phyloP scores from a whole-genome alignment of 371 early-diverging fungal genomes.

The Mucor piriformis region DNA sequence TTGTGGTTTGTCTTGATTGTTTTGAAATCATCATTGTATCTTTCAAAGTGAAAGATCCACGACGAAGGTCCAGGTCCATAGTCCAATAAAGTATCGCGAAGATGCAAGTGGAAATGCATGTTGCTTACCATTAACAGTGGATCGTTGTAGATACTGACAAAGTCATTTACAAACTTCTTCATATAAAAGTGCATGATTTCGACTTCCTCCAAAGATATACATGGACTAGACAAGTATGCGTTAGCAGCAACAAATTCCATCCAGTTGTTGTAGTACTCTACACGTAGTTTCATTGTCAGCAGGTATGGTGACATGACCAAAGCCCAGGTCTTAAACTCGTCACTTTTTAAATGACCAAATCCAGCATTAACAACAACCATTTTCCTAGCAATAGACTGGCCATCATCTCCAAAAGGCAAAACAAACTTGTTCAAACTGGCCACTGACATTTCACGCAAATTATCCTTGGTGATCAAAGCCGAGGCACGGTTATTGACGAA shows the following conservation, averaged over 20 bases:
- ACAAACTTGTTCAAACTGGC: no score
- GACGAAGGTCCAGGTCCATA: neutral
- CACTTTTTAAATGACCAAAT: neutral
- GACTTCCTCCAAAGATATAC: neutral
- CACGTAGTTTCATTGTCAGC: neutral
- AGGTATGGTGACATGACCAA: neutral
- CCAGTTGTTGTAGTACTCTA: neutral
- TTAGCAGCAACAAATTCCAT: neutral
- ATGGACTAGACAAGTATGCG: neutral
- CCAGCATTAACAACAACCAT: no score
- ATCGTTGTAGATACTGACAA: neutral
- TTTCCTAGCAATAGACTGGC: no score
- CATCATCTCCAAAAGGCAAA: no score
- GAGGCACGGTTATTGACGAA: no score
- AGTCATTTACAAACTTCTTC: neutral
- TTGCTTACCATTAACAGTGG: neutral
- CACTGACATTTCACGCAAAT: no score
- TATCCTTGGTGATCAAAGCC: no score
- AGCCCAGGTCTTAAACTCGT: neutral
- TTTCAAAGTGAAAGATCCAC: neutral
- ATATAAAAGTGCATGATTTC: neutral
- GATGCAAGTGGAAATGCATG: neutral
- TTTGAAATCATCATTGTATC: neutral
- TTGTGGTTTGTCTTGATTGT: neutral
- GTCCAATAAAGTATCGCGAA: neutral